A percentile compares a stretch with the other conserved stretches of the same genome.
Evolutionary conservation across 2,329 filamentous ascomycete species (phyloP).

Genomic region (Hymenoscyphus linearis): DNA sequence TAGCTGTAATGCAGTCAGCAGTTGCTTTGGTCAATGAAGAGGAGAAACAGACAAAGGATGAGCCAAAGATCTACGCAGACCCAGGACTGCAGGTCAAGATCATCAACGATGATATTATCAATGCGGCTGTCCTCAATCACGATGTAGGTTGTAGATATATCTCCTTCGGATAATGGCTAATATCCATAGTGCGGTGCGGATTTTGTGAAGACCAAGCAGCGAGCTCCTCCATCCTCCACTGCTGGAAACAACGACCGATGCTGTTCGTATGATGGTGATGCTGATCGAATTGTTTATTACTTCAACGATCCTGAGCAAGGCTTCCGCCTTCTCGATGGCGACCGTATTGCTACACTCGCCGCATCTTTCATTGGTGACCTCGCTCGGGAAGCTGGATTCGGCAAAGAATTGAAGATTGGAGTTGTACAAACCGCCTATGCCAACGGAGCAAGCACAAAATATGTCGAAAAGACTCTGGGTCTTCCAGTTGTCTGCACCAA

Average conservation of each 20-base stretch:
- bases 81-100: slow-evolving; percentile 76
- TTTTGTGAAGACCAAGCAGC: slow-evolving; percentile 95
- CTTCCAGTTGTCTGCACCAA: slow-evolving; percentile 89
- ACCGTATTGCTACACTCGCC: slow-evolving; percentile 91
- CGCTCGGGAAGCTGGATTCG: slow-evolving; percentile 70
- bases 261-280: slow-evolving; percentile 91
- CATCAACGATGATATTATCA: slow-evolving; percentile 88
- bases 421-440: slow-evolving; percentile 97
- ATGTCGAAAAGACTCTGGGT: slow-evolving; percentile 80
- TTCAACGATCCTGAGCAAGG: slow-evolving; percentile 75
- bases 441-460: slow-evolving; percentile 90
- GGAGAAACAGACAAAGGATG: slow-evolving; percentile 27
- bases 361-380: slow-evolving; percentile 92
- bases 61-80: slow-evolving; percentile 41
- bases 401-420: slow-evolving; percentile 78
- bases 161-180: slow-evolving; percentile 14
- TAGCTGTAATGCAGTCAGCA: slow-evolving; percentile 66
- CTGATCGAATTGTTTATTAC: slow-evolving; percentile 93
- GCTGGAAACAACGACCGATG: slow-evolving; percentile 70
- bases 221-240: slow-evolving; percentile 77
- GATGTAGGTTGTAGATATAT: slow-evolving; percentile 52
- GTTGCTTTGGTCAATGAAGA: neutral
- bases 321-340: slow-evolving; percentile 91
- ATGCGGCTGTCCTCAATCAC: slow-evolving; percentile 82
- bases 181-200: slow-evolving; percentile 76